Evolutionary conservation across 1,139 yeast species (phyloP).

Genomic region (Saccharomycopsis crataegensis): DNA sequence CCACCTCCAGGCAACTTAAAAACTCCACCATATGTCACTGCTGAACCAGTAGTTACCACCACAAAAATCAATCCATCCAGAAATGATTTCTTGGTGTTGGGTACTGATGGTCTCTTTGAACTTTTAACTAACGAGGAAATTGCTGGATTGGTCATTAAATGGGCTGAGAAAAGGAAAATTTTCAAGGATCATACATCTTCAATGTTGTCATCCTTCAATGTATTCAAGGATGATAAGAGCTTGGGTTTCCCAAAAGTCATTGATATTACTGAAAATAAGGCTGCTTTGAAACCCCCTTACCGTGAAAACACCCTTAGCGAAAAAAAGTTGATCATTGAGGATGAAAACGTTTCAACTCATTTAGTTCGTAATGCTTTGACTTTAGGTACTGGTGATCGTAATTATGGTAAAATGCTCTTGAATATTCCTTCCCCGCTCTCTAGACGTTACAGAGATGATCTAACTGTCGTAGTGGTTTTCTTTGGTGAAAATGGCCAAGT

Average conservation of each 20-base stretch:
- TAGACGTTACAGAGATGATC: constrained; percentile 87
- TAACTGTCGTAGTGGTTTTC: constrained; percentile 92
- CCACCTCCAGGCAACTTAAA: constrained; percentile 68
- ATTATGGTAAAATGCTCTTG: constrained; percentile 46
- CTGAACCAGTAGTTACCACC: constrained; percentile 87
- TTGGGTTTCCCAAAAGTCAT: constrained; percentile 50
- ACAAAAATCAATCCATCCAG: constrained; percentile 64
- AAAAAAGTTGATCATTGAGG: constrained; percentile 51
- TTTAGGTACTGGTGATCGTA: constrained; percentile 67
- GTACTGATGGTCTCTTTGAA: constrained; percentile 91
- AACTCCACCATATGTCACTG: constrained; percentile 97
- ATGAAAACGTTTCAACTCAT: constrained; percentile 86
- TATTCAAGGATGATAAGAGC: background rate
- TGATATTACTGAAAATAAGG: constrained; percentile 52
- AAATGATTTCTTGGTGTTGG: constrained; percentile 85
- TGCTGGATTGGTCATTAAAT: constrained; percentile 82
- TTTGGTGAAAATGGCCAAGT: constrained; percentile 49
- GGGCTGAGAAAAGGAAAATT: constrained; percentile 78
- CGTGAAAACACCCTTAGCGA: constrained; percentile 30
- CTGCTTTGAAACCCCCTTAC: constrained; percentile 49
- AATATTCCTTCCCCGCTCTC: constrained; percentile 93
- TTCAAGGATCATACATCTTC: constrained; percentile 23
- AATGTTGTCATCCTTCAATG: background rate
- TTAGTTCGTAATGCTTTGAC: constrained; percentile 89
- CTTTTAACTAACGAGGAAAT: constrained; percentile 89